A percentile compares a stretch with the other conserved stretches of the same genome.
Evolutionary conservation across 164 flowering plant genomes (phyloP).

Genomic region (Chimonanthus praecox): DNA sequence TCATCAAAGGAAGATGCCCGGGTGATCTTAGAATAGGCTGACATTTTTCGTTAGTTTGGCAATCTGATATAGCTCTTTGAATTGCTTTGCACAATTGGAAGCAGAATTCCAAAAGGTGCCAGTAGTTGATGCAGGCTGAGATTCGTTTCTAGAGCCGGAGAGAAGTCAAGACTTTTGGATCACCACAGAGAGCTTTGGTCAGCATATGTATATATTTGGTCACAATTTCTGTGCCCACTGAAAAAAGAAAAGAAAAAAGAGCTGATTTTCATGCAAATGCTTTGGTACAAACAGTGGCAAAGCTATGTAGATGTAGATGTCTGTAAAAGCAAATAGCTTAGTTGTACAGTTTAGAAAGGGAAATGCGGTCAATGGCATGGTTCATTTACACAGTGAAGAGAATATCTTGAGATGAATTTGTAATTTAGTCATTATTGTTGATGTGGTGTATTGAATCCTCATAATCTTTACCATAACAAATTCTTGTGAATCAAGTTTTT

Average conservation of each 20-base stretch:
- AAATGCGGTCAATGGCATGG: background rate
- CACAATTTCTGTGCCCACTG: no score
- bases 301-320: background rate
- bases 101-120: background rate
- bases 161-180: background rate
- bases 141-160: background rate
- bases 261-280: background rate
- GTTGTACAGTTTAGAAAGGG: background rate
- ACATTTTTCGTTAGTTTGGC: background rate
- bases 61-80: background rate
- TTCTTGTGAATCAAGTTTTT: background rate
- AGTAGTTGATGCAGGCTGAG: background rate
- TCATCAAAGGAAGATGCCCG: conserved; percentile 10
- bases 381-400: background rate
- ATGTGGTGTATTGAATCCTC: no score
- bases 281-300: background rate
- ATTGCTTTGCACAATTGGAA: background rate
- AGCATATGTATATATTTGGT: no score
- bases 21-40: background rate
- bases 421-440: background rate
- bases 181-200: background rate
- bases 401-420: background rate
- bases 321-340: background rate
- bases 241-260: no score
- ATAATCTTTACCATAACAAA: no score